Evolutionary conservation across 768 basidiomycete genomes (phyloP).

Genomic region (Auriscalpium microsporum): DNA sequence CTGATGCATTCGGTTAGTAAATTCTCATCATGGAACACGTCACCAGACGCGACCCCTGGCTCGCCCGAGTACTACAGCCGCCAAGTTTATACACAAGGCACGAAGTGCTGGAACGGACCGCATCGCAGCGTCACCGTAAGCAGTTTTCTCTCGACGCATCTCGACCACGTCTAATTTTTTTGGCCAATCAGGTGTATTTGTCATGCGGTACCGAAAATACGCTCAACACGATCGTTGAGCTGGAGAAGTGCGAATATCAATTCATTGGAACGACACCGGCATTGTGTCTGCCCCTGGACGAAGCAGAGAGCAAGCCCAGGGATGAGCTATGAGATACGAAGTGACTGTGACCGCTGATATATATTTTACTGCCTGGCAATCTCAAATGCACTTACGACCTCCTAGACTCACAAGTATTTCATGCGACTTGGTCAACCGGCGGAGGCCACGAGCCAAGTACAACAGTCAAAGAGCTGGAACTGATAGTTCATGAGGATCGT

Average conservation of each 20-base stretch:
- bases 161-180: no score
- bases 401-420: no score
- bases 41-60: slow-evolving; percentile 46
- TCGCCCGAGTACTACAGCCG: slow-evolving; percentile 68
- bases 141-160: no score
- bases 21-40: slow-evolving; percentile 76
- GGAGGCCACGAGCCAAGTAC: no score
- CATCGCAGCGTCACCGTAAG: slow-evolving; percentile 73
- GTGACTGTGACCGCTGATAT: no score
- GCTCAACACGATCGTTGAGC: slow-evolving; percentile 69
- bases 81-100: slow-evolving; percentile 76
- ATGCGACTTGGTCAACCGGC: no score
- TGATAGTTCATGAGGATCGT: no score
- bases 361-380: no score
- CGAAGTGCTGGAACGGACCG: slow-evolving; percentile 96
- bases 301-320: slow-evolving; percentile 23
- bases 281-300: slow-evolving; percentile 55
- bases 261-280: slow-evolving; percentile 82
- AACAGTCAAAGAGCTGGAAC: no score
- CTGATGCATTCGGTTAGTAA: slow-evolving; percentile 32
- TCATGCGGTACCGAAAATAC: slow-evolving; percentile 83
- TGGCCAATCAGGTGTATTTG: slow-evolving; percentile 52
- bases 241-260: slow-evolving; percentile 95
- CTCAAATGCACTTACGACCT: no score
- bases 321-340: slow-evolving; percentile 22